Evolutionary conservation across 2,329 filamentous ascomycete genomes (phyloP).

Genomic region (Chrysoporthe cubensis): DNA sequence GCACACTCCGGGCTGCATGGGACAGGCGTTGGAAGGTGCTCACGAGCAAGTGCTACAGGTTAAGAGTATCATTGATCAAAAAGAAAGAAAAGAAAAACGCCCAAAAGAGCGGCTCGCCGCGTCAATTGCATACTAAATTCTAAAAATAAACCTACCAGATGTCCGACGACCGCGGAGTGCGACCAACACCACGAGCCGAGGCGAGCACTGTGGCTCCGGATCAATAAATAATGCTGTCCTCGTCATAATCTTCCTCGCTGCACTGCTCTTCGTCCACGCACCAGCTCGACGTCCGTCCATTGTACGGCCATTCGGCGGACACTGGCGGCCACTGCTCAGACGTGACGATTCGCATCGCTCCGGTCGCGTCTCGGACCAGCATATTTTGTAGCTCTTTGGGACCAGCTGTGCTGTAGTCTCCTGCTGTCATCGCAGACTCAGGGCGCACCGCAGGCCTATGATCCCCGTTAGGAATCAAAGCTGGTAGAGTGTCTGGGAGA

Average conservation of each 20-base stretch:
- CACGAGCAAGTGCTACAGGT: background rate
- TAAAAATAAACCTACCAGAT: background rate
- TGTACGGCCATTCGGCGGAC: background rate
- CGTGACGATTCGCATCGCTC: background rate
- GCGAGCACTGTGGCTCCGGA: background rate
- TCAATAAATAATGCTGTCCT: conserved; percentile 3
- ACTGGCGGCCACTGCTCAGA: background rate
- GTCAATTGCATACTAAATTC: background rate
- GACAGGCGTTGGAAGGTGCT: conserved; percentile 23
- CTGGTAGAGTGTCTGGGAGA: background rate
- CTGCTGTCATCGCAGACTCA: background rate
- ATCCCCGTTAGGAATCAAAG: background rate
- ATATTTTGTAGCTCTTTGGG: background rate
- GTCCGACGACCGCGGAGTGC: background rate
- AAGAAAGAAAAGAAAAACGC: background rate
- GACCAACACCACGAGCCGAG: background rate
- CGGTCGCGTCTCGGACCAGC: background rate
- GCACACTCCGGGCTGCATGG: conserved; percentile 22
- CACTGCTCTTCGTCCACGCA: background rate
- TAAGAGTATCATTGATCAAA: background rate
- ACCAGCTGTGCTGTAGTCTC: background rate
- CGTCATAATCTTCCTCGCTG: conserved; percentile 7
- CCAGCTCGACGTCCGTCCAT: background rate
- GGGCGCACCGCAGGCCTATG: background rate
- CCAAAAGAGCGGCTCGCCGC: background rate